Conservation (phyloP, 2,329 filamentous ascomycete genomes). For the Colletotrichum euphorbiae region DNA sequence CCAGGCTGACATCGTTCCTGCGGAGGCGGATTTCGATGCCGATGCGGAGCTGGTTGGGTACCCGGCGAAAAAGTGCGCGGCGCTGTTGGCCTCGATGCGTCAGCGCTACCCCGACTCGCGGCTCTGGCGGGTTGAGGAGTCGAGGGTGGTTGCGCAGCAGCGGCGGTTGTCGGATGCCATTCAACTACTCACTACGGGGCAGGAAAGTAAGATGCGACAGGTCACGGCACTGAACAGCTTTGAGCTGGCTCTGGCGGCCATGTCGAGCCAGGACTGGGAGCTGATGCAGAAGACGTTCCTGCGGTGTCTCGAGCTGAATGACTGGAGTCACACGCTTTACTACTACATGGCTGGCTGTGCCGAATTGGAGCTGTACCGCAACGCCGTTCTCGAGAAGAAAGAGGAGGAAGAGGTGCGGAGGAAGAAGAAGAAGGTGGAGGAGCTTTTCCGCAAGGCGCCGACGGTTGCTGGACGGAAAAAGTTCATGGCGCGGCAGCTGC, state of each 20-base stretch:
- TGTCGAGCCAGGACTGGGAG: slow-evolving; percentile 83
- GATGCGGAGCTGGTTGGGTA: slow-evolving; percentile 75
- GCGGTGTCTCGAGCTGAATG: slow-evolving; percentile 81
- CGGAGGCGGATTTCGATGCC: slow-evolving; percentile 63
- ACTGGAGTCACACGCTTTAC: slow-evolving; percentile 91
- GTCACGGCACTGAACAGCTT: slow-evolving; percentile 88
- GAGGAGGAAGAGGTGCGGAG: slow-evolving; percentile 59
- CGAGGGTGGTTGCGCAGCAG: slow-evolving; percentile 77
- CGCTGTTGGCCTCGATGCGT: slow-evolving; percentile 79
- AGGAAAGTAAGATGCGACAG: slow-evolving; percentile 83
- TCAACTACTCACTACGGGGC: slow-evolving; percentile 68
- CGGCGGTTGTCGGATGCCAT: slow-evolving; percentile 76
- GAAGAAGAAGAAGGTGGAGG: slow-evolving; percentile 74
- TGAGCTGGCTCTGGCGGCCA: slow-evolving; percentile 80
- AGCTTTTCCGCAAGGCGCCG: slow-evolving; percentile 78
- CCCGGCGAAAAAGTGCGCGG: slow-evolving; percentile 74
- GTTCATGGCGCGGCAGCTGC: slow-evolving; percentile 89
- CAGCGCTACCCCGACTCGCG: slow-evolving; percentile 81
- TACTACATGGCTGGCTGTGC: slow-evolving; percentile 86
- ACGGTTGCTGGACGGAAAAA: slow-evolving; percentile 84
- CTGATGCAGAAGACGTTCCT: slow-evolving; percentile 81
- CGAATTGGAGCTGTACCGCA: slow-evolving; percentile 84
- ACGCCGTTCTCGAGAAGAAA: slow-evolving; percentile 56
- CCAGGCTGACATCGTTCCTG: slow-evolving; percentile 87
- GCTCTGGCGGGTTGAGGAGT: slow-evolving; percentile 91